Percentiles rank a stretch among this genome's conserved stretches.
Evolutionary conservation across 192 early-diverging fungal species (phyloP).

Genomic region (Chytriomyces sp.): DNA sequence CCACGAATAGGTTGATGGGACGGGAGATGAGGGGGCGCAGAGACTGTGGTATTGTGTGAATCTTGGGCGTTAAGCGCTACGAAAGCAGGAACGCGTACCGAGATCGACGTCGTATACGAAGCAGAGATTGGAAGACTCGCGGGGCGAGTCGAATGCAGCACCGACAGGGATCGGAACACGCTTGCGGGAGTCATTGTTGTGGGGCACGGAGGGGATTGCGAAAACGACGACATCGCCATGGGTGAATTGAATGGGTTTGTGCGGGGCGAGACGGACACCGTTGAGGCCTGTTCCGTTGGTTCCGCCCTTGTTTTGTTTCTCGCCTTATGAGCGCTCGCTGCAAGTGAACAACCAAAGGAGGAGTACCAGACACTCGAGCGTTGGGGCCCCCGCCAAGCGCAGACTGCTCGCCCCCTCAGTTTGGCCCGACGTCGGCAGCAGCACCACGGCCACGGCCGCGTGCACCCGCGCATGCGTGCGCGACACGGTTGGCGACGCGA

Average conservation of each 20-base stretch:
- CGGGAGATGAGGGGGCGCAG: background rate
- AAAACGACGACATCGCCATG: background rate
- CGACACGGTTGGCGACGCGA: background rate
- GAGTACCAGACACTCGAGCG: conserved; percentile 1
- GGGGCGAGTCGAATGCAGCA: background rate
- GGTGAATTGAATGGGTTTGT: background rate
- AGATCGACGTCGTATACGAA: background rate
- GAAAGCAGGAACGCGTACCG: background rate
- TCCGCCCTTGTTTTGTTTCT: background rate
- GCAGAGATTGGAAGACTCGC: background rate
- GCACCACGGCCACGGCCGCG: background rate
- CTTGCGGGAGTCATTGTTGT: background rate
- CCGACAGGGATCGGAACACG: background rate
- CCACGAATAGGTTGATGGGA: background rate
- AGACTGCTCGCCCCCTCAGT: background rate
- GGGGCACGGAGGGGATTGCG: background rate
- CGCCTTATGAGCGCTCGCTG: no score
- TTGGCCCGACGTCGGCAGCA: background rate
- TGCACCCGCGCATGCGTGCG: background rate
- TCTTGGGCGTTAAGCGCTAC: background rate
- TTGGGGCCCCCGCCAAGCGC: background rate
- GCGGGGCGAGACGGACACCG: background rate
- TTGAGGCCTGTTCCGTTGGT: background rate
- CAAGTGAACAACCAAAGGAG: no score
- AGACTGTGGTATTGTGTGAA: background rate